Conservation (phyloP, 345 rosid genomes). For the Eutrema yunnanense region DNA sequence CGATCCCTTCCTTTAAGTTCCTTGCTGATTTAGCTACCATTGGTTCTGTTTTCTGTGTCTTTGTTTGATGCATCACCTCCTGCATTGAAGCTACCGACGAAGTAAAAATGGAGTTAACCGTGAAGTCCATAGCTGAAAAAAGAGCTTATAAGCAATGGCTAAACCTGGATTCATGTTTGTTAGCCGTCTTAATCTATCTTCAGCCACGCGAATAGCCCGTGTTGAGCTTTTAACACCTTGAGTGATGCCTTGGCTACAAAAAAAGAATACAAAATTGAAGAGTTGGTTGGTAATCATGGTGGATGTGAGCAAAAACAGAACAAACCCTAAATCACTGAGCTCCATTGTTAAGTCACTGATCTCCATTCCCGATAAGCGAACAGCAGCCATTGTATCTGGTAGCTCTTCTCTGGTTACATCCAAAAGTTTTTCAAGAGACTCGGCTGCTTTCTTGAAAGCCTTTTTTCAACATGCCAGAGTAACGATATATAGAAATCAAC, state of each 20-base stretch:
- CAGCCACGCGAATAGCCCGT: constrained; percentile 72
- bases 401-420: constrained; percentile 87
- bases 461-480: constrained; percentile 14
- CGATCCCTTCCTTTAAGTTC: constrained; percentile 52
- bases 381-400: constrained; percentile 91
- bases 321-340: constrained; percentile 86
- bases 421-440: constrained; percentile 76
- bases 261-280: not conserved
- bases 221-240: constrained; percentile 84
- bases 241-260: constrained; percentile 65
- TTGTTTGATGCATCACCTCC: constrained; percentile 39
- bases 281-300: not conserved
- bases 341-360: constrained; percentile 88
- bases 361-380: constrained; percentile 92
- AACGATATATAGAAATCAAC: not conserved
- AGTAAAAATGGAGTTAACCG: constrained; percentile 49
- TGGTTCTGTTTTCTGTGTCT: constrained; percentile 38
- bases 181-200: constrained; percentile 65
- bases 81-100: constrained; percentile 67
- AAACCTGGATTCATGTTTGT: constrained; percentile 49
- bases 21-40: constrained; percentile 53
- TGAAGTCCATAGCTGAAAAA: not conserved
- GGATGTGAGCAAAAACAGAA: not conserved
- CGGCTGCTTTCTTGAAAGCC: constrained; percentile 89
- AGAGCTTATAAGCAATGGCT: not conserved